phyloP scores from a whole-genome alignment of 2,329 filamentous ascomycete genomes.

The Stagonosporopsis cucurbitacearum region DNA sequence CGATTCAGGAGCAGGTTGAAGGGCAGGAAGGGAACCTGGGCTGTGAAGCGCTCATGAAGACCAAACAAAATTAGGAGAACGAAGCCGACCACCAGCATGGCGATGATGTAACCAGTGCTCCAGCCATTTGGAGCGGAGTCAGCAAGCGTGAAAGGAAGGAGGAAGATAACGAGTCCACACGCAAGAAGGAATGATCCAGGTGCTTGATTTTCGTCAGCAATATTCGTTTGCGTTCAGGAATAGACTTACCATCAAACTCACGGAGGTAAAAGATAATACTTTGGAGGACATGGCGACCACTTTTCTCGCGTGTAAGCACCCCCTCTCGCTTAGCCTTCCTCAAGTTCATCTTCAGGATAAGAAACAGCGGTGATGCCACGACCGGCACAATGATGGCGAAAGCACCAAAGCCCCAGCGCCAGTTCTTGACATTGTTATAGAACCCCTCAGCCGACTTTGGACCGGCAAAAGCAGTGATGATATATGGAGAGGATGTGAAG shows the following conservation, averaged over 20 bases:
- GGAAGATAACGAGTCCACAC: constrained; percentile 53
- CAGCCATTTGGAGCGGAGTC: constrained; percentile 54
- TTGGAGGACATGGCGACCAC: constrained; percentile 53
- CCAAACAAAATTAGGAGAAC: constrained; percentile 57
- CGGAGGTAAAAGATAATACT: constrained; percentile 50
- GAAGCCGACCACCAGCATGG: constrained; percentile 59
- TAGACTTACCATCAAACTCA: constrained; percentile 54
- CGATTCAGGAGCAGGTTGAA: constrained; percentile 66
- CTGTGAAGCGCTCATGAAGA: constrained; percentile 59
- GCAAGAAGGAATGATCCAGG: constrained; percentile 56
- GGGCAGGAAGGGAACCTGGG: constrained; percentile 59
- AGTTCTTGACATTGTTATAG: constrained; percentile 37
- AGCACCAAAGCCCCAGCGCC: constrained; percentile 69
- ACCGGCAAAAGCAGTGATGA: constrained; percentile 24
- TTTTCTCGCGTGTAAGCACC: constrained; percentile 55
- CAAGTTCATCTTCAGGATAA: constrained; percentile 58
- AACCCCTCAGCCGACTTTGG: constrained; percentile 51
- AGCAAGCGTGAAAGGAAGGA: constrained; percentile 61
- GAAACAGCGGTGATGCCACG: constrained; percentile 64
- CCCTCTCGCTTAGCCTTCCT: constrained; percentile 62
- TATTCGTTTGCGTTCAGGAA: not conserved
- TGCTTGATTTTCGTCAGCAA: constrained; percentile 32
- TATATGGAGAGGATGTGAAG: constrained; percentile 35
- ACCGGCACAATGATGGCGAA: constrained; percentile 69
- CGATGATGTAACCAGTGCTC: constrained; percentile 59